Evolutionary conservation across 2,329 filamentous ascomycete species (phyloP), one percentile per base, ranked within the genome.

Genomic region (Sclerotinia sclerotiorum): DNA sequence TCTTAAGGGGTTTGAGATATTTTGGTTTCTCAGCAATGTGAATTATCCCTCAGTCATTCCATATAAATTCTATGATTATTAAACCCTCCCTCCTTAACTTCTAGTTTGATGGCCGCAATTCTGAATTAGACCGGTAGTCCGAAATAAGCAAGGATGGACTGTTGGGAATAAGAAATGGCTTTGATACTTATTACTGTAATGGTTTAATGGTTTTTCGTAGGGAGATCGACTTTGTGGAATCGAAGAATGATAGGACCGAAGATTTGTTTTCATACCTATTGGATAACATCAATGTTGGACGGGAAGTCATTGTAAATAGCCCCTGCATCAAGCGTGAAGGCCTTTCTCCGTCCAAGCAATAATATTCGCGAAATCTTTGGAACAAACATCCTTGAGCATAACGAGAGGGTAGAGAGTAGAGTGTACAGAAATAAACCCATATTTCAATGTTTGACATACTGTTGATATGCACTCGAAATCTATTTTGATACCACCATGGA

Each of bases 241-340:
- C 7, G 46, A 42, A 35, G 21, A 52, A 24, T 54, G 42, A 65
- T 64, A 42, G 44, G 39, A 11, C 51, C 17, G 39, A 52, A 63
- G 60, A 52, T 63, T 49, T 29, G 29, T 56, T 15, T 56, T n/a
- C n/a, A 35, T 39, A 56, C 13, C 39, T 42, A 42, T 32, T 7
- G 29, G 19, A 19, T 35, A 29, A n/a, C 8, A 21, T 21, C 21
- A 19, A 52, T 15, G 61, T 42, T 63, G 61, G 19, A 42, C 52
- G 10, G 27, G 32, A 54, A 24, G 21, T 42, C 2, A 6, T 17
- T 32, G 21, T 13, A 35, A 1, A 21, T 21, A 11, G 32, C 61
- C 61, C 61, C 48, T 64, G 61, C 32, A 52, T 52, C n/a, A 64
- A 35, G 61, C 52, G 21, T 61, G 21, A 35, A 24, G 27, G 32